phyloP scores from a whole-genome alignment of 1,139 yeast genomes.

The Pneumocystis jirovecii region DNA sequence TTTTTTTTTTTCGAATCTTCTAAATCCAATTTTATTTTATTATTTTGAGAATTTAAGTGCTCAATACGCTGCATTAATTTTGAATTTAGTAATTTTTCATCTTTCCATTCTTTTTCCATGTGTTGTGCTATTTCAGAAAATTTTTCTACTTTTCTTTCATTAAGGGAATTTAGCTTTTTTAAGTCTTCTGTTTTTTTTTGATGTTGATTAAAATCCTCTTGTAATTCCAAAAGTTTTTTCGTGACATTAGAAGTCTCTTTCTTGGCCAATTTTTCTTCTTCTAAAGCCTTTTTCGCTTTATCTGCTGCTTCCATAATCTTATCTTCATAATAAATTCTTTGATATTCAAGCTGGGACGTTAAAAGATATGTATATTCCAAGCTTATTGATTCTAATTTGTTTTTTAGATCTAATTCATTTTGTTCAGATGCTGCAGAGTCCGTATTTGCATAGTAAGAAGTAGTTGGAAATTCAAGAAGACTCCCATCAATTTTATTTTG shows the following conservation, averaged over 20 bases:
- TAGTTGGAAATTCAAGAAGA: slow-evolving; percentile 47
- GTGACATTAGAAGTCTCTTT: slow-evolving; percentile 22
- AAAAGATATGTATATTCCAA: slow-evolving; percentile 68
- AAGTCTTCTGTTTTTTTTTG: slow-evolving; percentile 15
- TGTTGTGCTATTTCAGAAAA: slow-evolving; percentile 19
- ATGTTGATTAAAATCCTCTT: slow-evolving; percentile 12
- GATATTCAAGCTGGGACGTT: slow-evolving; percentile 75
- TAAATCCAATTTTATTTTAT: not conserved
- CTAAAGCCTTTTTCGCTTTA: slow-evolving; percentile 20
- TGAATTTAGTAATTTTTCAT: slow-evolving; percentile 40
- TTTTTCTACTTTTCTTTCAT: slow-evolving; percentile 24
- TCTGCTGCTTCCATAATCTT: slow-evolving; percentile 35
- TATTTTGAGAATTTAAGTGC: slow-evolving; percentile 22
- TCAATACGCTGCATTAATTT: slow-evolving; percentile 47
- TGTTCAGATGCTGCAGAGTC: not conserved
- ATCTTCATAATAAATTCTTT: slow-evolving; percentile 66
- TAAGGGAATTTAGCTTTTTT: slow-evolving; percentile 22
- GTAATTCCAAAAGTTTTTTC: slow-evolving; percentile 12
- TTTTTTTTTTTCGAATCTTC: not conserved
- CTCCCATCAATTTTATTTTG: slow-evolving; percentile 81
- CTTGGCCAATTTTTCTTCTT: slow-evolving; percentile 28
- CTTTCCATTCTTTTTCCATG: slow-evolving; percentile 27
- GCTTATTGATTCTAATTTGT: slow-evolving; percentile 36
- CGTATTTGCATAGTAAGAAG: slow-evolving; percentile 5
- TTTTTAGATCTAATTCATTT: slow-evolving; percentile 8